Base-by-base conservation (phyloP, 2,329 filamentous ascomycete species). In the Bipolaris victoriae region DNA sequence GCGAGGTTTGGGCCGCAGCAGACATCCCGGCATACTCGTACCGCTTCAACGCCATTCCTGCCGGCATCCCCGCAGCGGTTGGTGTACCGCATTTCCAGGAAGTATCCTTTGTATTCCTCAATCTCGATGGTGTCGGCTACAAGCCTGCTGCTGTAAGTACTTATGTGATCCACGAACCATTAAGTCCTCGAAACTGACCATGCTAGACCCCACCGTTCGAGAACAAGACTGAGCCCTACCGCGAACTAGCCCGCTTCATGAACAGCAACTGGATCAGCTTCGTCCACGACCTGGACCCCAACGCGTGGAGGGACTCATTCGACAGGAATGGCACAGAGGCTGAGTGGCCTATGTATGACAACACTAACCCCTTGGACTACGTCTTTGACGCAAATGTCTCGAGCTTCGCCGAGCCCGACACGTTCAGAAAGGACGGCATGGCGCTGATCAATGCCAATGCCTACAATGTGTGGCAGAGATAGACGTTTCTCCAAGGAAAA, bases 21-120 rank as follows among this genome's bases (percentile, higher is more conserved):
- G 75, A 76, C 13, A 65, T 84, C 2, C 77, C 82, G 6, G 83
- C 83, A 9, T 88, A 86, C 76, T 84, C 82, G 65, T 89, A 87
- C 75, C 81, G 84, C 45, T 89, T 88, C 78, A 85, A 88, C 66
- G 84, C 84, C 7, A 73, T 81, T 15, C 74, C 81, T 0, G 77
- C 79, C 3, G 81, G 83, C 9, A 63, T 80, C 1, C 71, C 77
- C 0, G 73, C 76, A 10, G 71, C 75, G 1, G 67, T 74, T 1
- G 82, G 82, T 0, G 81, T 80, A 0, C 80, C 80, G 0, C 86
- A 88, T 68, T 87, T 87, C 68, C 78, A 81, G 60, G 80, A 83
- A 66, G 77, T 82, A 0, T 69, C 77, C 0, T 82, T 80, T 49
- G 80, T 82, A 5, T 82, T 82, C 65, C 67, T 79, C 64, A 82